phyloP scores from a whole-genome alignment of 2,329 filamentous ascomycete genomes.

The Neospermospora avenae region DNA sequence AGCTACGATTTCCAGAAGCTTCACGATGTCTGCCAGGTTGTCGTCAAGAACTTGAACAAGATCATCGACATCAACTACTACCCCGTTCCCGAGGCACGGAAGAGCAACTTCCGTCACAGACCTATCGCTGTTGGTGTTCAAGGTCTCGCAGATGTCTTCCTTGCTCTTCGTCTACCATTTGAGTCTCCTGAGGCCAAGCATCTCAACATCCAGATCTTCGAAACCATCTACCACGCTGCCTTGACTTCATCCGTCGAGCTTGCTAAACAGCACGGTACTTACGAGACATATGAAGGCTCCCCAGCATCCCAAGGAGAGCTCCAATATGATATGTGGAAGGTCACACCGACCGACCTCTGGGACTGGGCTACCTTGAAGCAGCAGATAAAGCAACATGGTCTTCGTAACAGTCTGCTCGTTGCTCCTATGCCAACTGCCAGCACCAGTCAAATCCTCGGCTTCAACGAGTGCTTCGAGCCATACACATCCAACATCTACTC shows the following conservation, averaged over 20 bases:
- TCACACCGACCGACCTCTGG: slow-evolving; percentile 91
- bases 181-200: slow-evolving; percentile 92
- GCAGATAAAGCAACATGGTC: slow-evolving; percentile 86
- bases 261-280: slow-evolving; percentile 78
- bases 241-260: slow-evolving; percentile 85
- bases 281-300: slow-evolving; percentile 88
- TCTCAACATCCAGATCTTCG: slow-evolving; percentile 97
- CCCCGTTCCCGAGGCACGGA: slow-evolving; percentile 87
- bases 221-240: slow-evolving; percentile 97
- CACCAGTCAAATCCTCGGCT: slow-evolving; percentile 95
- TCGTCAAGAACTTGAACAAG: slow-evolving; percentile 94
- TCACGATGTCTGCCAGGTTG: slow-evolving; percentile 88
- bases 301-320: slow-evolving; percentile 93
- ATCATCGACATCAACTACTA: slow-evolving; percentile 99
- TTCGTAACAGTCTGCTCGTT: slow-evolving; percentile 92
- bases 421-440: slow-evolving; percentile 98
- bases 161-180: slow-evolving; percentile 93
- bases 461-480: slow-evolving; percentile 99
- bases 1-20: slow-evolving; percentile 95
- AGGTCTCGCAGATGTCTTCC: slow-evolving; percentile 96
- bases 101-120: slow-evolving; percentile 96
- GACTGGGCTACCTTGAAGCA: slow-evolving; percentile 89
- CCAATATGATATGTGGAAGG: slow-evolving; percentile 98
- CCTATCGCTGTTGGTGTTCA: slow-evolving; percentile 96
- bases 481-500: slow-evolving; percentile 99